Evolutionary conservation across 2,329 filamentous ascomycete genomes (phyloP).

Genomic region (Nectriaceae sp.): DNA sequence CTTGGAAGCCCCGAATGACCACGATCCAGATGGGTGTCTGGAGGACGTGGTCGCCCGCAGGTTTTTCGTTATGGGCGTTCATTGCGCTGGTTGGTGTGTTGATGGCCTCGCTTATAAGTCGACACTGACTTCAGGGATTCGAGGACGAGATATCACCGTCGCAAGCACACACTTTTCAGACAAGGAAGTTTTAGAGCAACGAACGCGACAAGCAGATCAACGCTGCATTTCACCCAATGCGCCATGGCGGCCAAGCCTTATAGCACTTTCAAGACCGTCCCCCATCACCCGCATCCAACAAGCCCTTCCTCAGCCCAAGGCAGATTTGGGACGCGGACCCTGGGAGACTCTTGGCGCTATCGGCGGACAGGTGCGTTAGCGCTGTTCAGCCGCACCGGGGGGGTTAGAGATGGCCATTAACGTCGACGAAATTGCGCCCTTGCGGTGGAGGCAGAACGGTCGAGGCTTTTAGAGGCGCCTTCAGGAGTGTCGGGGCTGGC

Average conservation of each 20-base stretch:
- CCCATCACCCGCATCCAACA: not conserved
- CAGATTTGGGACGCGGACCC: conserved; percentile 19
- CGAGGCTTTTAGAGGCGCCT: too few species aligned
- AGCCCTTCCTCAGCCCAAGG: conserved; percentile 20
- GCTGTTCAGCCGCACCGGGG: conserved; percentile 25
- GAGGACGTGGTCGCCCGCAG: conserved; percentile 33
- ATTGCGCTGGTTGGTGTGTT: not conserved
- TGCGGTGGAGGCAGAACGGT: too few species aligned
- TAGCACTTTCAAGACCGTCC: not conserved
- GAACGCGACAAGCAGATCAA: not conserved
- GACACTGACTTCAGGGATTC: conserved; percentile 3
- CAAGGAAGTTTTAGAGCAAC: not conserved
- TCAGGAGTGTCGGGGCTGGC: too few species aligned
- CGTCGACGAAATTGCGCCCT: too few species aligned
- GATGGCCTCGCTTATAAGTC: not conserved
- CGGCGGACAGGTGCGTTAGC: conserved; percentile 23
- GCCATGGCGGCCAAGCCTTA: not conserved
- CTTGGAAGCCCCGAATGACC: conserved; percentile 41
- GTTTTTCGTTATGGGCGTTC: conserved; percentile 6
- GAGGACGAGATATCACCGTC: not conserved
- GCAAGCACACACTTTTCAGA: not conserved
- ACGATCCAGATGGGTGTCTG: conserved; percentile 46
- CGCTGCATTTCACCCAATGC: not conserved
- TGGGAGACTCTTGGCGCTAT: conserved; percentile 1
- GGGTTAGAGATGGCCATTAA: conserved; percentile 8